Evolutionary conservation across 1,284 basidiomycete species (phyloP), one percentile per base, ranked within the genome.

Genomic region (Stereum hirsutum): DNA sequence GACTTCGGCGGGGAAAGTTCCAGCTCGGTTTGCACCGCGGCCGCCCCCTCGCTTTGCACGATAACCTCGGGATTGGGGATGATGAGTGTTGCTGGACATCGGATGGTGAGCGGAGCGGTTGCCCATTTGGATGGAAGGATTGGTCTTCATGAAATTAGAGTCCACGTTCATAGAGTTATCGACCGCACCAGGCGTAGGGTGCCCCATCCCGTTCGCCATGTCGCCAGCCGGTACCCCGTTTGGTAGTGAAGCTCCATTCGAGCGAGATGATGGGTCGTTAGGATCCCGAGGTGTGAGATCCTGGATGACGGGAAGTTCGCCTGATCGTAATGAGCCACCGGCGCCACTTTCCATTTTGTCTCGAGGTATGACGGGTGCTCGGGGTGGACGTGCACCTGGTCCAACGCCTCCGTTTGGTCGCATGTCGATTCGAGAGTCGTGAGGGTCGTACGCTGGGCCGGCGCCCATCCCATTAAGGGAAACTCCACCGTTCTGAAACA

Each of bases 361-460:
- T 53, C 79, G 69, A 39, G 75, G 68, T 30, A 82, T 58, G 17
- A 79, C 54, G 35, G 79, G 70, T 20, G 79, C 65, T n/a, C 80
- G 75, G 42, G 62, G 62, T 8, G 68, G 61, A 30, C 72, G 55
- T 46, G 59, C 50, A 52, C 62, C 51, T 63, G 65, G 51, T 11
- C 48, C 48, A 45, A 57, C 52, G 37, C 54, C 48, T 41, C 44
- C 32, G 33, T 55, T 47, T 40, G 64, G 65, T 39, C 76, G 73
- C 76, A 87, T 83, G 51, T 87, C 84, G 75, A 88, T 84, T 39
- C 73, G 74, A 6, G 82, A 66, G 57, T 89, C 80, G 55, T 80
- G 74, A 19, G 86, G 86, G 57, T 89, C 82, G 53, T 89, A 89
- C 5, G 78, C 65, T 12, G 68, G 49, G 20, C 23, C 32, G 17